Evolutionary conservation across 192 early-diverging fungal species (phyloP), one percentile per base, ranked within the genome.

Genomic region (Entomortierella lignicola): DNA sequence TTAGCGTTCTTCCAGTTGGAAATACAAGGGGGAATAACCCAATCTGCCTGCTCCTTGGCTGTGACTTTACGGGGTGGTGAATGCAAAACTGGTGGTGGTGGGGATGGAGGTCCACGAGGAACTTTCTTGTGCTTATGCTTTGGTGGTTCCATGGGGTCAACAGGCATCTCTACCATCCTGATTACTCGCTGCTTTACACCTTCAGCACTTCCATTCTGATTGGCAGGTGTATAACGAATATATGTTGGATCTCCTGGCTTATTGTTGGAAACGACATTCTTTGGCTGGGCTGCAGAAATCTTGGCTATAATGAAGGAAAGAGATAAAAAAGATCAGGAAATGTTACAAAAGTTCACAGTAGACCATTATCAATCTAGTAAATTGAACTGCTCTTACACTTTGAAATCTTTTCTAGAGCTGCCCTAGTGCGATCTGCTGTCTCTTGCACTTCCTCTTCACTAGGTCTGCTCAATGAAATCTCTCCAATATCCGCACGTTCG

Each of bases 1-100:
- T 99, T 98, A 57, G 95, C 94, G 85, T 99, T 99, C 86, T 99
- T 99, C 98, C 98, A 99, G 81, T 98, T 99, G 68, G 93, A 95
- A 48, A 99, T 97, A 70, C 94, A 97, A n/a, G 98, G 98, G 48
- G 98, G 98, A 56, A 99, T 96, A 10, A 94, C 87, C 98, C 98
- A 99, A 66, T 97, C 92, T 56, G 89, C 89, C 74, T 99, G 98
- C 84, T 99, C 96, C 63, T 99, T 94, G 2, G 95, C 95, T 2
- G 97, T 92, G 8, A 98, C 87, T 81, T 98, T 99, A 44, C 96
- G 93, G 15, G 98, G 97, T 44, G 98, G 98, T 29, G 97, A 99
- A 72, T 98, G 97, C 85, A 99, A 87, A 23, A 99, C 97, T 13
- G 98, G 97, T n/a, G 96, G 91, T 1, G 97, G 98, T 15, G 97